Evolutionary conservation across 2,329 filamentous ascomycete genomes (phyloP).

Genomic region (Curvularia spicifera): DNA sequence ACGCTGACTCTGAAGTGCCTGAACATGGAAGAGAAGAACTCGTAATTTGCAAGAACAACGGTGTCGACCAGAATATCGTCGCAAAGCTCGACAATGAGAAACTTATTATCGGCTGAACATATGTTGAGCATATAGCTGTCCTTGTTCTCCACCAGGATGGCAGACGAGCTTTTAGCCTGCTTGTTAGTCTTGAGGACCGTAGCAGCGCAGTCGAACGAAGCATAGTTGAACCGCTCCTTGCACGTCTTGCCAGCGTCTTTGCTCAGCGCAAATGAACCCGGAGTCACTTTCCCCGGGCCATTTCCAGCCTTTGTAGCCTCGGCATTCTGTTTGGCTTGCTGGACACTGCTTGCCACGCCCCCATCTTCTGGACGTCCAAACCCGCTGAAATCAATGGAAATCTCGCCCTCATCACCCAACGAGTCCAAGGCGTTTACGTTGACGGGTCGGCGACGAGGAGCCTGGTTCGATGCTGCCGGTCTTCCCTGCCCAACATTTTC

Average conservation of each 20-base stretch:
- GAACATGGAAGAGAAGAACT: slow-evolving; percentile 98
- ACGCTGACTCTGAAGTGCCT: slow-evolving; percentile 89
- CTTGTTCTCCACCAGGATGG: slow-evolving; percentile 94
- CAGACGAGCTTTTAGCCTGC: slow-evolving; percentile 84
- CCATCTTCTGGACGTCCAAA: slow-evolving; percentile 57
- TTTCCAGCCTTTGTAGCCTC: slow-evolving; percentile 25
- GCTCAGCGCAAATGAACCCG: slow-evolving; percentile 61
- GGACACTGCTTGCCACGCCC: slow-evolving; percentile 24
- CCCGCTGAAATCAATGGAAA: slow-evolving; percentile 73
- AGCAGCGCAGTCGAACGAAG: slow-evolving; percentile 95
- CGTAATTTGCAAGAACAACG: slow-evolving; percentile 95
- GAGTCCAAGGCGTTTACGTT: slow-evolving; percentile 74
- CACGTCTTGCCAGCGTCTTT: slow-evolving; percentile 97
- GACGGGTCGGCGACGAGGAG: slow-evolving; percentile 59
- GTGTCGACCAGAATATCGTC: slow-evolving; percentile 89
- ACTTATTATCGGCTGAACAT: slow-evolving; percentile 86
- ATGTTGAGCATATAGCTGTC: slow-evolving; percentile 98
- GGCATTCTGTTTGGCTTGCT: slow-evolving; percentile 24
- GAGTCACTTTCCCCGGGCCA: slow-evolving; percentile 39
- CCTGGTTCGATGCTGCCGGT: slow-evolving; percentile 52
- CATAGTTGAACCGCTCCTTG: slow-evolving; percentile 97
- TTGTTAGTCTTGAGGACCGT: slow-evolving; percentile 89
- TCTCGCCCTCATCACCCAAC: slow-evolving; percentile 87
- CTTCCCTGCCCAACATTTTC: slow-evolving; percentile 68
- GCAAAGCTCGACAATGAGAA: slow-evolving; percentile 91